These are phyloP conservation scores for Sporobolomyces phaffii DNA, from an alignment of 768 basidiomycete genomes.

Conservation along the genomic window DNA sequence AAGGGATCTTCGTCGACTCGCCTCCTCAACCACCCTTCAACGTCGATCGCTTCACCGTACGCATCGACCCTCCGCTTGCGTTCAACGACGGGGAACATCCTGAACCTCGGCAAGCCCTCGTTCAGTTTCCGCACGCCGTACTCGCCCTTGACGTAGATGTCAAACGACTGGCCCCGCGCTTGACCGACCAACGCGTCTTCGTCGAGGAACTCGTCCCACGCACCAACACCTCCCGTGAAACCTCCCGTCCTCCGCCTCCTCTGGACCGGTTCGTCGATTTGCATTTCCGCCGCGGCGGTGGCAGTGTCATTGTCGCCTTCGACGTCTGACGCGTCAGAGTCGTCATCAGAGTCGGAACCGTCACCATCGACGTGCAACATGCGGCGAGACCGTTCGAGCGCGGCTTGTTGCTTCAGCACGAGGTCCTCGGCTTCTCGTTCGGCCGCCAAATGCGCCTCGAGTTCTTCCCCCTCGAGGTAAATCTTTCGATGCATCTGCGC, in stretches of 20 bases:
- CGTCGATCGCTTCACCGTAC: constrained; percentile 90
- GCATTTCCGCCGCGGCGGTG: constrained; percentile 54
- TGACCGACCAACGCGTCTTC: not conserved
- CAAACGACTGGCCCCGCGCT: constrained; percentile 66
- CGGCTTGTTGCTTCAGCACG: constrained; percentile 78
- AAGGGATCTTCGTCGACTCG: constrained; percentile 76
- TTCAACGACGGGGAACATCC: constrained; percentile 97
- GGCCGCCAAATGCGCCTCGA: constrained; percentile 70
- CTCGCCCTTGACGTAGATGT: constrained; percentile 65
- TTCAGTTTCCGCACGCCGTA: constrained; percentile 9
- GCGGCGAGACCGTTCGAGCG: constrained; percentile 70
- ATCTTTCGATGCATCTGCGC: constrained; percentile 78
- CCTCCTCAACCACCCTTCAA: constrained; percentile 90
- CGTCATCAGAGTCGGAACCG: constrained; percentile 49
- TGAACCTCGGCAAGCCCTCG: constrained; percentile 54
- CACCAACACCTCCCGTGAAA: constrained; percentile 24
- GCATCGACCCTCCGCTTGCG: constrained; percentile 86
- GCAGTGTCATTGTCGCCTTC: too few relatives aligned
- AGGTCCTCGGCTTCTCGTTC: constrained; percentile 73
- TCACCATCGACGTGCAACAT: constrained; percentile 85
- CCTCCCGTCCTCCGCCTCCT: not conserved
- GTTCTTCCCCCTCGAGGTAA: constrained; percentile 76
- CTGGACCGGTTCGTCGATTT: constrained; percentile 44
- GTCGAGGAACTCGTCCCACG: constrained; percentile 38
- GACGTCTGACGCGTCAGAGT: constrained; percentile 38